Percentiles rank a stretch among this genome's conserved stretches.
phyloP scores from a whole-genome alignment of 2,329 filamentous ascomycete species.

The Aspergillus transmontanensis region DNA sequence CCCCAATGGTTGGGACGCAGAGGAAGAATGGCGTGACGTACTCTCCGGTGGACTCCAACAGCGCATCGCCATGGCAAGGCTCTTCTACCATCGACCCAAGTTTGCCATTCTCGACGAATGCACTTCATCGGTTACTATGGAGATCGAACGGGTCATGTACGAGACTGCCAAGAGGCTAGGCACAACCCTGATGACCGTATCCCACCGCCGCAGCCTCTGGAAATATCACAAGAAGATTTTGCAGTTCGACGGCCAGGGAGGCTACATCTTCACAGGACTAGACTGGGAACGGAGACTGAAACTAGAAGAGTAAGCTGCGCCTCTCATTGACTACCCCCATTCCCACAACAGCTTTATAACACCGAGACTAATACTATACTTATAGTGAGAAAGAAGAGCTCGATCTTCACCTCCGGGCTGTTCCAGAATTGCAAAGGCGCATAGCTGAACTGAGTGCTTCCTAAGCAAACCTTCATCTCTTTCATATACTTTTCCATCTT shows the following conservation, averaged over 20 bases:
- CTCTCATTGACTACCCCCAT: background rate
- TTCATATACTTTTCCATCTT: background rate
- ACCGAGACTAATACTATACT: conserved; percentile 18
- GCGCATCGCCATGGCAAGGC: conserved; percentile 90
- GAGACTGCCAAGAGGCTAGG: conserved; percentile 89
- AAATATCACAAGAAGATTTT: conserved; percentile 93
- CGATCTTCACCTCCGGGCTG: conserved; percentile 78
- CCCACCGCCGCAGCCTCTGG: conserved; percentile 88
- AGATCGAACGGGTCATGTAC: conserved; percentile 95
- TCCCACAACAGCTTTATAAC: background rate
- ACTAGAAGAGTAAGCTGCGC: conserved; percentile 72
- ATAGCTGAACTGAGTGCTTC: conserved; percentile 72
- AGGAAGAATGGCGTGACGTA: conserved; percentile 95
- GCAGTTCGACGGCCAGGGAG: conserved; percentile 93
- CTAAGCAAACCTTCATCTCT: conserved; percentile 17
- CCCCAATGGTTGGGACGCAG: conserved; percentile 84
- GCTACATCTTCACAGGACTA: conserved; percentile 84
- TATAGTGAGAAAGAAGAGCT: conserved; percentile 84
- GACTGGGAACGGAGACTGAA: conserved; percentile 83
- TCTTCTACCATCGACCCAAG: conserved; percentile 90
- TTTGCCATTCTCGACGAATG: conserved; percentile 98
- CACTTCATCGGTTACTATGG: conserved; percentile 90
- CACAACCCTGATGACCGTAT: conserved; percentile 96
- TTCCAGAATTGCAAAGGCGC: conserved; percentile 84
- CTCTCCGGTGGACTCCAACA: conserved; percentile 92